A percentile compares a stretch with the other conserved stretches of the same genome.
These are phyloP conservation scores for Jatropha multifida DNA, from an alignment of 441 rosid genomes.

Conservation along the genomic window DNA sequence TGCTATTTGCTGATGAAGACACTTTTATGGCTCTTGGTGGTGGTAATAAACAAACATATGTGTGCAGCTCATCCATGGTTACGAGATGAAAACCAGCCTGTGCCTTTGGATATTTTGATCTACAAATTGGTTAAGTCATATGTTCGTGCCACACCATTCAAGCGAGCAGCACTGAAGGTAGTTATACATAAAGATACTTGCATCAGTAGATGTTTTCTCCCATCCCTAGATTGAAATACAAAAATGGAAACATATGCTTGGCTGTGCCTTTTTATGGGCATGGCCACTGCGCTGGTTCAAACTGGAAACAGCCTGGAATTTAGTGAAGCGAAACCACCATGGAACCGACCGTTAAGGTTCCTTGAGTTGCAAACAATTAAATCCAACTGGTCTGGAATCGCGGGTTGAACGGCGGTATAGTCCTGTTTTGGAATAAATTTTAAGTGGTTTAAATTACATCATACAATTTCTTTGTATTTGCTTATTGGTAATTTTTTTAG, in stretches of 20 bases:
- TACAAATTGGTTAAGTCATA: neutral
- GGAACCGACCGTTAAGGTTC: no score
- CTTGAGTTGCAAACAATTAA: no score
- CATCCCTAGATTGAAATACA: constrained; percentile 51
- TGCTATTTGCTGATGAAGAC: neutral
- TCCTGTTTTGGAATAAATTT: no score
- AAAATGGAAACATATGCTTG: neutral
- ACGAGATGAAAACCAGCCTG: constrained; percentile 48
- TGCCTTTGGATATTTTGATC: constrained; percentile 73
- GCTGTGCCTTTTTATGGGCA: neutral
- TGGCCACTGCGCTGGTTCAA: no score
- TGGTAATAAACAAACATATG: constrained; percentile 15
- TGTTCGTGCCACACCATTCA: neutral
- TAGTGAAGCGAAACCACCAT: no score
- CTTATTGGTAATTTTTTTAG: no score
- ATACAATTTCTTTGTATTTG: no score
- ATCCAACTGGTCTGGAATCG: no score
- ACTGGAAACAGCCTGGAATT: no score
- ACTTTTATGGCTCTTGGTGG: neutral
- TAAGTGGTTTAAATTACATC: no score
- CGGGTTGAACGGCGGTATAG: no score
- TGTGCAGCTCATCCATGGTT: constrained; percentile 93
- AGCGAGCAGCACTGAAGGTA: constrained; percentile 66
- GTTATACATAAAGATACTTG: constrained; percentile 12
- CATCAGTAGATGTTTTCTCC: constrained; percentile 29